Base-by-base conservation (phyloP, 2,329 filamentous ascomycete species). In the Bipolaris victoriae region DNA sequence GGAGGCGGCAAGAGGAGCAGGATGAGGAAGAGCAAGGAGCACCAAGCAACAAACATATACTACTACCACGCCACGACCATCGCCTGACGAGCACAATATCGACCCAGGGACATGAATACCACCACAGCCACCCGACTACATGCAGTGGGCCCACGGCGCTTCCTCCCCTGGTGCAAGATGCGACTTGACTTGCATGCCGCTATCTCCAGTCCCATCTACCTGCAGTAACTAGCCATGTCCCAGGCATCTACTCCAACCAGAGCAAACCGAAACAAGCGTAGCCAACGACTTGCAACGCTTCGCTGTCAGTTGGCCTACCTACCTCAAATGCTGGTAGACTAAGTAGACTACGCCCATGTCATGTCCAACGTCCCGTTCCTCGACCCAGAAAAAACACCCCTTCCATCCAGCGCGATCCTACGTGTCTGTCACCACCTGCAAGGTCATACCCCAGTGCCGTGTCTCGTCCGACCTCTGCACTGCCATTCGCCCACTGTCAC, bases 391-490 rank as follows among this genome's bases (percentile, higher is more conserved):
- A 13, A 41, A 20, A 10, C 39, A 20, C 20, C 39, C 20, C 39
- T 24, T 41, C 57, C 37, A 49, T 46, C 45, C 52, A 47, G 16
- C 33, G 39, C 18, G 26, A 26, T 22, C 53, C 57, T 61, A 61
- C 61, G 49, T 58, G 54, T 59, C 53, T 51, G 43, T 51, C 49
- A 39, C 52, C 24, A 13, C 20, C 51, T 65, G 58, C 61, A 60
- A 41, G 49, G 16, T 41, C 33, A 22, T 35, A 50, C 41, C 57
- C 55, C 55, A 41, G 55, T 52, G 55, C 57, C 52, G 54, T 57
- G 55, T 57, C 57, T 41, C 49, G n/a, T 13, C 20, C 31, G 48
- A n/a, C 46, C 52, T 61, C 49, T 43, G 16, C 26, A 33, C 18
- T 22, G 52, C 26, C 29, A 64, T 62, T 66, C 60, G 60, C 44